Evolutionary conservation across 352 stramenopile species (phyloP), one percentile per base, ranked within the genome.

Genomic region (Pythium apleroticum): DNA sequence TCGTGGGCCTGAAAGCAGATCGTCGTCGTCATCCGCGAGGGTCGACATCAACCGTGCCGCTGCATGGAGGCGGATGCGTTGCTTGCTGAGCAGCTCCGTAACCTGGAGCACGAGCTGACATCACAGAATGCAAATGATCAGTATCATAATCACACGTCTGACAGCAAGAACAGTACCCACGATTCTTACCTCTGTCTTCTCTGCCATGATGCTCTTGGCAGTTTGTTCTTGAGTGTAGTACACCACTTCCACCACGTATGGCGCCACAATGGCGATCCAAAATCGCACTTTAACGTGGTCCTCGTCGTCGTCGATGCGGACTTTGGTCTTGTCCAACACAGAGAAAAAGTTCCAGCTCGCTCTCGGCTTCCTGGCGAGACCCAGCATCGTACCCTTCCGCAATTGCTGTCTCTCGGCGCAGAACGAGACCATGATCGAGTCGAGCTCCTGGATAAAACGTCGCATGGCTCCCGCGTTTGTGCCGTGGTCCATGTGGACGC

Each of bases 191-290:
- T 89, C 77, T 10, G 85, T 93, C 35, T 91, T 91, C 53, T 93
- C 85, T 0, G 63, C 66, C 67, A 90, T 76, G 20, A 91, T 58
- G 35, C 37, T 57, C 31, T 84, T 91, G 28, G 89, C 75, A 35
- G 89, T 78, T 5, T 79, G 77, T 63, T 90, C 71, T 27, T 89
- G 81, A 17, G 80, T 88, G 71, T 89, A 89, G 57, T 91, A 93
- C 9, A 90, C 80, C 28, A 91, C 69, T 52, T 91, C 72, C n/a
- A 93, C 66, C 11, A 87, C 68, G 46, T 88, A 91, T 8, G 85
- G 74, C 4, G 80, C 77, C 41, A 84, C 71, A 30, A 93, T 76
- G 39, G 70, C 87, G 63, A 93, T 90, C 83, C 83, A 91, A 57
- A 89, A 93, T 7, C 78, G 73, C 0, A 71, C 68, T 28, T 74